A percentile compares a stretch with the other conserved stretches of the same genome.
phyloP scores from a whole-genome alignment of 2,329 filamentous ascomycete genomes.

The Arthrobotrys sinensis region DNA sequence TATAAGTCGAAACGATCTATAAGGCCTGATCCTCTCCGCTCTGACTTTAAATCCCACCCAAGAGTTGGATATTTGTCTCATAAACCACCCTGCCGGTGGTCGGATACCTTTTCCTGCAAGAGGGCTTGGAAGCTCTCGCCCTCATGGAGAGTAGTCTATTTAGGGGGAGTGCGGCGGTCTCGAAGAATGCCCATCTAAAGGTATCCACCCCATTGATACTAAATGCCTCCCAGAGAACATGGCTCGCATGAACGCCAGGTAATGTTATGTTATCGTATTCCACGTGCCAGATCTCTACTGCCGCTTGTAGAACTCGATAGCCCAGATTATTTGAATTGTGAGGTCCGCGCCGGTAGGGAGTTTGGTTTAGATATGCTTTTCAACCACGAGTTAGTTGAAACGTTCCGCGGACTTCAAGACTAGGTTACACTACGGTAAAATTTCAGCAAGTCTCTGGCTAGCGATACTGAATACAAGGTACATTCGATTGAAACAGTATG shows the following conservation, averaged over 20 bases:
- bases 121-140: neutral
- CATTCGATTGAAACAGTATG: neutral
- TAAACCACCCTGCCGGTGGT: no score
- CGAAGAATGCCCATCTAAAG: neutral
- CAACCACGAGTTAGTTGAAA: no score
- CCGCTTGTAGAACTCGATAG: neutral
- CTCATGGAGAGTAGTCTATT: conserved; percentile 1
- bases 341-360: neutral
- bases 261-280: neutral
- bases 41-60: no score
- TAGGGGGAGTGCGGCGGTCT: neutral
- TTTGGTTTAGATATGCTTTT: conserved; percentile 22
- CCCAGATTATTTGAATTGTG: conserved; percentile 7
- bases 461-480: neutral
- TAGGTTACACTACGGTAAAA: no score
- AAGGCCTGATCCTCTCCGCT: neutral
- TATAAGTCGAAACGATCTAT: neutral
- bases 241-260: neutral
- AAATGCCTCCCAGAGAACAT: neutral
- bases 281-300: neutral
- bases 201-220: neutral
- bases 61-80: no score
- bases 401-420: no score
- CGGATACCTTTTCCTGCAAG: neutral
- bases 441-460: no score